A percentile compares a stretch with the other conserved stretches of the same genome.
These are phyloP conservation scores for Scedosporium minutisporum DNA, from an alignment of 2,329 filamentous ascomycete species.

Conservation along the genomic window DNA sequence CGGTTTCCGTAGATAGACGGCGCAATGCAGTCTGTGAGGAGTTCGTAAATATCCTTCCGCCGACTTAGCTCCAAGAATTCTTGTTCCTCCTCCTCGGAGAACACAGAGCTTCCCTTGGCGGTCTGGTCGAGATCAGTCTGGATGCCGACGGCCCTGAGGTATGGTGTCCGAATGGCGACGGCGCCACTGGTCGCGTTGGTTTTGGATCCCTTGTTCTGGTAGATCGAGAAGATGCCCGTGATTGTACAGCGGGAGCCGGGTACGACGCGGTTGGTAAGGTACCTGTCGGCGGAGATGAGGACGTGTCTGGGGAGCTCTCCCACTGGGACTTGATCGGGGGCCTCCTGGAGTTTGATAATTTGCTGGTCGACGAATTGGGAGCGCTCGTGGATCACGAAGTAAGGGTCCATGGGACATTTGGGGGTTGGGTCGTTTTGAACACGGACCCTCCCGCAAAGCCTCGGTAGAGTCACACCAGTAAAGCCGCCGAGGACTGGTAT, in stretches of 20 bases:
- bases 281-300: slow-evolving; percentile 90
- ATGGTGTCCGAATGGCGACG: slow-evolving; percentile 91
- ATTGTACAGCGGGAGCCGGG: slow-evolving; percentile 90
- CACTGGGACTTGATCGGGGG: slow-evolving; percentile 92
- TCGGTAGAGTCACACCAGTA: slow-evolving; percentile 72
- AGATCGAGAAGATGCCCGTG: slow-evolving; percentile 97
- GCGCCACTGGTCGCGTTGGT: slow-evolving; percentile 64
- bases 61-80: slow-evolving; percentile 89
- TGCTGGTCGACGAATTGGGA: slow-evolving; percentile 96
- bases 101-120: slow-evolving; percentile 58
- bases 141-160: slow-evolving; percentile 85
- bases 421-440: slow-evolving; percentile 57
- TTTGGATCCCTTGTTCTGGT: slow-evolving; percentile 82
- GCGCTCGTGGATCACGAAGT: slow-evolving; percentile 90
- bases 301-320: slow-evolving; percentile 93
- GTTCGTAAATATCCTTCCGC: slow-evolving; percentile 80
- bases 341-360: slow-evolving; percentile 95
- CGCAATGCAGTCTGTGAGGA: slow-evolving; percentile 86
- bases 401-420: slow-evolving; percentile 85
- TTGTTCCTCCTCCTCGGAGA: slow-evolving; percentile 93
- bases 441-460: slow-evolving; percentile 59
- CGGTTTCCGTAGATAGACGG: slow-evolving; percentile 94
- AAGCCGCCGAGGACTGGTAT: slow-evolving; percentile 77
- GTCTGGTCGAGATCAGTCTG: slow-evolving; percentile 85
- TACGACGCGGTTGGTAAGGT: slow-evolving; percentile 89